A percentile compares a stretch with the other conserved stretches of the same genome.
Evolutionary conservation across 2,329 filamentous ascomycete species (phyloP).

Genomic region (Fusarium compactum): DNA sequence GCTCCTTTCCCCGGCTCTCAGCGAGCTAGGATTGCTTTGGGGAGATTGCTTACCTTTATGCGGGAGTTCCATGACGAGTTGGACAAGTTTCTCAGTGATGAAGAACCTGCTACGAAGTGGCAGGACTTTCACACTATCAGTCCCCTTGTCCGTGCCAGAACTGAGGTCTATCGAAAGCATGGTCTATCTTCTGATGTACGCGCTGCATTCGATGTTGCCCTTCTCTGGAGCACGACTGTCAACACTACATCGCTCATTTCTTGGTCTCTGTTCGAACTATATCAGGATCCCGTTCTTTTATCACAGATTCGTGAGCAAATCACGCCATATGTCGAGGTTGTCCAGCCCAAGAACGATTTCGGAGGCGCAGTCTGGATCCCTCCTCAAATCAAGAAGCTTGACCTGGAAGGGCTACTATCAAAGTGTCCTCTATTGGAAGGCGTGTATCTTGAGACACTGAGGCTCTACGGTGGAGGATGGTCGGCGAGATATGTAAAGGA

Average conservation of each 20-base stretch:
- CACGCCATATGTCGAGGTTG: conserved; percentile 48
- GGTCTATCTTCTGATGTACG: conserved; percentile 50
- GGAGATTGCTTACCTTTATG: conserved; percentile 47
- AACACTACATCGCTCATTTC: conserved; percentile 54
- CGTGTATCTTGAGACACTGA: conserved; percentile 56
- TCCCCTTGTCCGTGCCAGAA: conserved; percentile 49
- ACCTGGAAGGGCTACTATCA: conserved; percentile 52
- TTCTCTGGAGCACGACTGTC: conserved; percentile 55
- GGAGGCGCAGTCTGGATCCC: conserved; percentile 53
- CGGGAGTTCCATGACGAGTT: conserved; percentile 53
- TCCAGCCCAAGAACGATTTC: conserved; percentile 54
- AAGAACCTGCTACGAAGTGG: conserved; percentile 52
- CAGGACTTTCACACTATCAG: conserved; percentile 55
- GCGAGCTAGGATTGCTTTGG: conserved; percentile 48
- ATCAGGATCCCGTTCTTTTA: conserved; percentile 54
- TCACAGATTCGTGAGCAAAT: conserved; percentile 56
- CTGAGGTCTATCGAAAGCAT: conserved; percentile 48
- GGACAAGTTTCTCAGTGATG: conserved; percentile 50
- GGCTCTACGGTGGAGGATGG: conserved; percentile 54
- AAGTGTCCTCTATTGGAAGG: conserved; percentile 56
- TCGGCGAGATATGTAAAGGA: conserved; percentile 49
- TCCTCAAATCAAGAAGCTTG: conserved; percentile 51
- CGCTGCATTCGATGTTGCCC: conserved; percentile 52
- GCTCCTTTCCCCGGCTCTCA: conserved; percentile 51
- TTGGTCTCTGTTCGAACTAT: conserved; percentile 59